Evolutionary conservation across 306 rosid genomes (phyloP).

Genomic region (Cicer judaicum): DNA sequence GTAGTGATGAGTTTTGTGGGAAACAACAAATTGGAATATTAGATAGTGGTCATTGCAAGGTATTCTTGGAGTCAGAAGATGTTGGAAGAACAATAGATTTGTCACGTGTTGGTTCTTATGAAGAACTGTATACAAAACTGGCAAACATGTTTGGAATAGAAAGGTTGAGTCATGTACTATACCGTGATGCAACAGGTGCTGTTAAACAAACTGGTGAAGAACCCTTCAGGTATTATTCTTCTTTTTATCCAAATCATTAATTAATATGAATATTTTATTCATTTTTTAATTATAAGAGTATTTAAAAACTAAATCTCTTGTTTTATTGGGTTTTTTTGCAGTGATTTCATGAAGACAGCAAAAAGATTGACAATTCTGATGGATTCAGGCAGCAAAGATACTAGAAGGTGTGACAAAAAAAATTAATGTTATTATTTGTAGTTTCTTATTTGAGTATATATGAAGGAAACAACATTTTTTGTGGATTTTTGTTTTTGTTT

Average conservation of each 20-base stretch:
- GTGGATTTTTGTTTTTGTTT: not conserved
- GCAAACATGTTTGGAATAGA: conserved; percentile 88
- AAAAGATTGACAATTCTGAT: conserved; percentile 77
- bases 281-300: too few relatives aligned
- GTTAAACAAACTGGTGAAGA: conserved; percentile 83
- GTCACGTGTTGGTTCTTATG: conserved; percentile 71
- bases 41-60: conserved; percentile 89
- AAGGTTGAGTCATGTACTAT: conserved; percentile 76
- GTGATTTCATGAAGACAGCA: conserved; percentile 84
- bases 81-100: conserved; percentile 91
- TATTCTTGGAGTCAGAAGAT: conserved; percentile 88
- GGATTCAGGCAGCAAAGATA: conserved; percentile 58
- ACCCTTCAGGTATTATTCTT: conserved; percentile 67
- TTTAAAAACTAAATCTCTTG: too few relatives aligned
- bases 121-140: conserved; percentile 75
- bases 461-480: not conserved
- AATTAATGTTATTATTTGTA: not conserved
- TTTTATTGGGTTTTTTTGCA: conserved; percentile 39
- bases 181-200: conserved; percentile 74
- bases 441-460: not conserved
- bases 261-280: not conserved
- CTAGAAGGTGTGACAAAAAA: conserved; percentile 55
- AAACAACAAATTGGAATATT: conserved; percentile 49
- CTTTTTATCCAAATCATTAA: not conserved
- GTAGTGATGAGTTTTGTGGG: conserved; percentile 62